Base-by-base conservation (phyloP, 2,329 filamentous ascomycete genomes). In the Xenosphaeropsis pyriputrescens region DNA sequence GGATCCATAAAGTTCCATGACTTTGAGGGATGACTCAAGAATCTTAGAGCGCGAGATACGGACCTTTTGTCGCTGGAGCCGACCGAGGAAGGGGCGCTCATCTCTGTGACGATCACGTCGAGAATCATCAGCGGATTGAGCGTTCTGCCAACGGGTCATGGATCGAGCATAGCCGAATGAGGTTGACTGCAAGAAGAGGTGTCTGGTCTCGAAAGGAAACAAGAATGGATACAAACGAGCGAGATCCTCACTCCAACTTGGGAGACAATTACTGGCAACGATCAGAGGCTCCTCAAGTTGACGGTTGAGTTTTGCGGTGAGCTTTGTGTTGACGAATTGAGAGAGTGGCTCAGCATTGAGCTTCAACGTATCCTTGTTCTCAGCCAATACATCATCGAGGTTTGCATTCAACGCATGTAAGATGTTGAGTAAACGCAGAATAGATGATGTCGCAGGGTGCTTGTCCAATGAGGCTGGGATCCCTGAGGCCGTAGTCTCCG, bases 1-100 rank as follows among this genome's bases (percentile, higher is more conserved):
- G n/a, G 85, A 85, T 1, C 91, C 91, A 51, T 98, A 98, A 2
- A 96, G 72, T 50, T 98, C 89, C 89, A 98, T 96, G 19, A 98
- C 91, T 59, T 98, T 98, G 57, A 96, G 68, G 0, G 91, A 91
- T 12, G 91, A 96, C 56, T 98, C 91, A 6, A 98, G 68, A 34
- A 98, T 95, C 50, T 93, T 86, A n/a, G 75, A 76, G 32, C 91
- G 76, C 5, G 89, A 94, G 43, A 98, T 96, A 33, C 91, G 80
- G n/a, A 98, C 89, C 59, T 98, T 98, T 53, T 98, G 91, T 40
- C 91, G 78, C 56, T 96, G 91, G 1, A 95, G 70, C 32, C 89
- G 75, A 12, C 91, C 91, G 2, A 96, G 65, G 68, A 93, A 94
- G 2, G 88, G 86, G 11, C 88, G 73, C 44, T 96, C 88, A 47